Conservation (phyloP, 2,329 filamentous ascomycete species). For the Botrytis deweyae region DNA sequence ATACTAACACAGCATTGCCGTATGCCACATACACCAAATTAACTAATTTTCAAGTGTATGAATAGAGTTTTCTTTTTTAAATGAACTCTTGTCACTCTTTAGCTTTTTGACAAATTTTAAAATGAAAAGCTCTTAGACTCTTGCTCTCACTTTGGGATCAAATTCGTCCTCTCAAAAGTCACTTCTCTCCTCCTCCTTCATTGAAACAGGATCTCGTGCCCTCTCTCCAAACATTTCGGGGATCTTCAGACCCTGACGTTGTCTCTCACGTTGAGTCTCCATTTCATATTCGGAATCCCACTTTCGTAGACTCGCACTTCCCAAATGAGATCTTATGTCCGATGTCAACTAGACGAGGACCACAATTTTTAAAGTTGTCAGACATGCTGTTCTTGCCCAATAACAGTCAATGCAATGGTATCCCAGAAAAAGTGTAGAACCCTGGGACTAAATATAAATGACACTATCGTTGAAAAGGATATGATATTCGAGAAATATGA, state of each 20-base stretch:
- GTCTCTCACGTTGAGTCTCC: conserved; percentile 6
- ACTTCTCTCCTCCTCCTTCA: not conserved
- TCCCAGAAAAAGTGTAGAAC: not conserved
- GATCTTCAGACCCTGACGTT: conserved; percentile 11
- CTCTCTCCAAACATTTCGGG: not conserved
- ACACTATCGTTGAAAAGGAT: not conserved
- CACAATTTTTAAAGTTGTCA: conserved; percentile 13
- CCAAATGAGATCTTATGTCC: conserved; percentile 17
- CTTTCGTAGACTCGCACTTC: conserved; percentile 5
- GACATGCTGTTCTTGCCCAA: conserved; percentile 4
- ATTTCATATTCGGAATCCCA: conserved; percentile 11
- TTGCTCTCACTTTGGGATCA: not conserved
- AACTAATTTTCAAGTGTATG: not conserved
- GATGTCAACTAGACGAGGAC: conserved; percentile 10
- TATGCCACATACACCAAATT: conserved; percentile 3
- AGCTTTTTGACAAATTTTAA: not conserved
- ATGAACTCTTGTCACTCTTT: not conserved
- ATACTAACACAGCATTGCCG: conserved; percentile 15
- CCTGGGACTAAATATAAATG: not conserved
- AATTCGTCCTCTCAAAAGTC: not conserved
- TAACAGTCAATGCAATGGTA: not conserved
- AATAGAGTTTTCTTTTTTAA: not conserved
- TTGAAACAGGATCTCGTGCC: not conserved
- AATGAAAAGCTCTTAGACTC: not conserved
- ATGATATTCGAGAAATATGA: not conserved